Evolutionary conservation across 2,329 filamentous ascomycete species (phyloP).

Genomic region (Colletotrichum orchidophilum): DNA sequence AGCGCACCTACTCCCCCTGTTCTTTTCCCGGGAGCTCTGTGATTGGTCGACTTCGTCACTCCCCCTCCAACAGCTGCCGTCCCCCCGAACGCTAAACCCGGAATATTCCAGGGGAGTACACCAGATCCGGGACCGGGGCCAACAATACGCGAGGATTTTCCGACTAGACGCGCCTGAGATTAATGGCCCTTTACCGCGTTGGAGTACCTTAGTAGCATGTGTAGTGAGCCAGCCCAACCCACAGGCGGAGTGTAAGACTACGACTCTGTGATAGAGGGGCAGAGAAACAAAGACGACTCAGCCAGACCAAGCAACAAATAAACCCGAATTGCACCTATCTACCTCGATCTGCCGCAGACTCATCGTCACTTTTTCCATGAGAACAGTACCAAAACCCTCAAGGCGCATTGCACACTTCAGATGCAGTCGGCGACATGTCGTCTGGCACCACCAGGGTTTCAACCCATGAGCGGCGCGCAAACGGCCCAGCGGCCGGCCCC

Average conservation of each 20-base stretch:
- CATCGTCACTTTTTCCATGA: neutral
- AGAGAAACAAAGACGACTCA: conserved; percentile 5
- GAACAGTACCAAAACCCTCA: neutral
- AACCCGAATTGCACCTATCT: neutral
- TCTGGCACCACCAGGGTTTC: conserved; percentile 53
- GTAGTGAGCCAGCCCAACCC: neutral
- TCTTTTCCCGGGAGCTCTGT: neutral
- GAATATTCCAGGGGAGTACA: conserved; percentile 27
- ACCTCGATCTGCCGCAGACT: neutral
- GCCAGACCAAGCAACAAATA: neutral
- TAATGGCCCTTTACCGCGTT: conserved; percentile 29
- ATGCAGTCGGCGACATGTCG: conserved; percentile 54
- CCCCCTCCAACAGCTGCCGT: conserved; percentile 5
- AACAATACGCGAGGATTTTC: conserved; percentile 33
- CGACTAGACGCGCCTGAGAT: conserved; percentile 27
- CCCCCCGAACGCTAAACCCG: conserved; percentile 14
- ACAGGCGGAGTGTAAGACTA: neutral
- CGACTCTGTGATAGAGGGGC: conserved; percentile 22
- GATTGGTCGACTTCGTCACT: conserved; percentile 1
- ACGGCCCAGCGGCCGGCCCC: conserved; percentile 41
- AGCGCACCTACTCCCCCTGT: neutral
- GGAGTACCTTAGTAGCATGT: neutral
- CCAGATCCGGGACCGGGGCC: conserved; percentile 9
- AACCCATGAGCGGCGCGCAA: conserved; percentile 52
- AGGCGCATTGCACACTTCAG: conserved; percentile 33